phyloP scores from a whole-genome alignment of 1,284 basidiomycete species.

The Takashimella tepidaria region DNA sequence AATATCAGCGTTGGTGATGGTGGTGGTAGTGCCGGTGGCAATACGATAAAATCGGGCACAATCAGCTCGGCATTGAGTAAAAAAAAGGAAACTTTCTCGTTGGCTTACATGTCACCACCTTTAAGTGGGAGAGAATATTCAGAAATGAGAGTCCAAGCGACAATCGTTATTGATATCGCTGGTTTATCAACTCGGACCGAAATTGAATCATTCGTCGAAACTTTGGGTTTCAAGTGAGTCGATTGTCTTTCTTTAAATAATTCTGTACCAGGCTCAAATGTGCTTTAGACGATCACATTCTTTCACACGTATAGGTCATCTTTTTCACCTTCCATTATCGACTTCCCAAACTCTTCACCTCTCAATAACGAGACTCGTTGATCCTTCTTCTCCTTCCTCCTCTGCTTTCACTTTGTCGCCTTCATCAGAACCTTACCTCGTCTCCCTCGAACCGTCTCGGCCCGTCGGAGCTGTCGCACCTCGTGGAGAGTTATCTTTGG shows the following conservation, averaged over 20 bases:
- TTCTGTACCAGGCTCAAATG: neutral
- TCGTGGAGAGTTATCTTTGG: constrained; percentile 23
- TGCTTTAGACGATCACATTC: constrained; percentile 31
- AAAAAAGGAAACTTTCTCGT: constrained; percentile 11
- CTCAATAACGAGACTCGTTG: constrained; percentile 23
- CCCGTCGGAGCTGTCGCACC: constrained; percentile 28
- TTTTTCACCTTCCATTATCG: constrained; percentile 38
- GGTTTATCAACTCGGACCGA: constrained; percentile 19
- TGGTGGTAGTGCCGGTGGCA: neutral
- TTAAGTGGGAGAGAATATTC: constrained; percentile 34
- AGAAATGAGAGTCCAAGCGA: constrained; percentile 31
- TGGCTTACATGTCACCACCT: constrained; percentile 32
- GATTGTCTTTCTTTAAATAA: neutral
- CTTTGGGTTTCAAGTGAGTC: constrained; percentile 38
- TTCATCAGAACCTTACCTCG: constrained; percentile 31
- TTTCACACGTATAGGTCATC: constrained; percentile 24
- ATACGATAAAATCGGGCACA: neutral
- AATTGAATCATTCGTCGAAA: constrained; percentile 32
- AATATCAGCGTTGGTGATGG: too few relatives aligned
- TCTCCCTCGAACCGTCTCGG: constrained; percentile 32
- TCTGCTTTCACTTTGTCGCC: neutral
- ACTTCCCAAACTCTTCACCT: constrained; percentile 26
- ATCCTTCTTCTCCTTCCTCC: neutral
- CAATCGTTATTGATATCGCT: constrained; percentile 28
- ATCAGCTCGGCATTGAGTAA: constrained; percentile 1